Evolutionary conservation across 2,329 filamentous ascomycete species (phyloP).

Genomic region (Fusarium mexicanum): DNA sequence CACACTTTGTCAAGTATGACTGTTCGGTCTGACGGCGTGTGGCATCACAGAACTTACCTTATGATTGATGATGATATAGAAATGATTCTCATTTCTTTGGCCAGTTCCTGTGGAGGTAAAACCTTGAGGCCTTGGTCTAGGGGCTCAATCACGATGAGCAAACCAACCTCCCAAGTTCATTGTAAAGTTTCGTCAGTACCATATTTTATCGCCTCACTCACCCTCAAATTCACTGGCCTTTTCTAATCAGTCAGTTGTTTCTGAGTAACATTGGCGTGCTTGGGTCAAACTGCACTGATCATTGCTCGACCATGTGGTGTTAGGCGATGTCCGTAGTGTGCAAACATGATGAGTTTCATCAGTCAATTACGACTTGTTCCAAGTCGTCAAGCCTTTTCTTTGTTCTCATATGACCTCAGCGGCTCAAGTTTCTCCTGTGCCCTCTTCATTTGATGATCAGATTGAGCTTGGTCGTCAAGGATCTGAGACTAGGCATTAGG

Average conservation of each 20-base stretch:
- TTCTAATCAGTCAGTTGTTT: not conserved
- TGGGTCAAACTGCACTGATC: not conserved
- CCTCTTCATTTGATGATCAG: not conserved
- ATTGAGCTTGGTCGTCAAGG: not conserved
- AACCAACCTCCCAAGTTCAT: not conserved
- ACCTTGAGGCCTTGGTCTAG: not conserved
- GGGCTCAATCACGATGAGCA: not conserved
- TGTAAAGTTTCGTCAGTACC: not conserved
- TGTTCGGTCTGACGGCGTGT: conserved; percentile 1
- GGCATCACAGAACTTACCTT: not conserved
- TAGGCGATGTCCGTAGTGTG: not conserved
- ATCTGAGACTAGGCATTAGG: not conserved
- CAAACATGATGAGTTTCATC: not conserved
- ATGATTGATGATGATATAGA: not conserved
- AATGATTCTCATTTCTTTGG: not conserved
- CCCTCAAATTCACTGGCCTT: not conserved
- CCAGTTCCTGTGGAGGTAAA: not conserved
- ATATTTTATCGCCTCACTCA: not conserved
- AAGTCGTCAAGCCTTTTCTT: not conserved
- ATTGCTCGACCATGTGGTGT: not conserved
- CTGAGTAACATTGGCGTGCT: not conserved
- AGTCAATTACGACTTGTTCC: not conserved
- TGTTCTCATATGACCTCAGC: not conserved
- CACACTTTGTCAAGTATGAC: not conserved
- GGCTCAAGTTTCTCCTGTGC: not conserved